Conservation (phyloP, 768 basidiomycete species). For the Leccinum barrowsii region DNA sequence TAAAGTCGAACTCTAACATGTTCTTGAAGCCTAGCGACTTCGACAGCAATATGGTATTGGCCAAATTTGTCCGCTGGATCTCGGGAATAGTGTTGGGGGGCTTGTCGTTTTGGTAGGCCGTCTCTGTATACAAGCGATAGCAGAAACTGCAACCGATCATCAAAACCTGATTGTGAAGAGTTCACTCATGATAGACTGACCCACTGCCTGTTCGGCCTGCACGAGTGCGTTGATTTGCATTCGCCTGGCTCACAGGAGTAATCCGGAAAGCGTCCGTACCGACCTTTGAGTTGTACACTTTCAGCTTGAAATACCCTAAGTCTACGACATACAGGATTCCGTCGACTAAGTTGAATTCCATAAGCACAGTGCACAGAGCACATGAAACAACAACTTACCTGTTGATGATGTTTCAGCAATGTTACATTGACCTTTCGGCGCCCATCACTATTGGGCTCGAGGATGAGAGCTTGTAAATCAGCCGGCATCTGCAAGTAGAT, state of each 20-base stretch:
- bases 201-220: slow-evolving; percentile 96
- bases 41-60: slow-evolving; percentile 91
- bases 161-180: background rate
- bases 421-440: slow-evolving; percentile 97
- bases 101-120: slow-evolving; percentile 93
- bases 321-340: slow-evolving; percentile 98
- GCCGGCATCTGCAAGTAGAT: slow-evolving; percentile 99
- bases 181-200: slow-evolving; percentile 41
- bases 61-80: slow-evolving; percentile 96
- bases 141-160: slow-evolving; percentile 59
- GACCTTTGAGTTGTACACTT: slow-evolving; percentile 98
- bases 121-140: slow-evolving; percentile 96
- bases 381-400: slow-evolving; percentile 40
- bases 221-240: slow-evolving; percentile 92
- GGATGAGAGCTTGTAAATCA: slow-evolving; percentile 96
- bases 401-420: slow-evolving; percentile 98
- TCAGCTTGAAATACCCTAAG: slow-evolving; percentile 93
- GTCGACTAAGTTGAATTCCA: slow-evolving; percentile 57
- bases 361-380: slow-evolving; percentile 4
- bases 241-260: slow-evolving; percentile 98
- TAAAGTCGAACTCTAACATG: slow-evolving; percentile 96
- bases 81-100: slow-evolving; percentile 96
- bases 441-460: slow-evolving; percentile 90
- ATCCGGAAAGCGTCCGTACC: slow-evolving; percentile 99
- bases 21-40: slow-evolving; percentile 98